Base-by-base conservation (phyloP, 2,329 filamentous ascomycete species). In the Diaporthe velutina region DNA sequence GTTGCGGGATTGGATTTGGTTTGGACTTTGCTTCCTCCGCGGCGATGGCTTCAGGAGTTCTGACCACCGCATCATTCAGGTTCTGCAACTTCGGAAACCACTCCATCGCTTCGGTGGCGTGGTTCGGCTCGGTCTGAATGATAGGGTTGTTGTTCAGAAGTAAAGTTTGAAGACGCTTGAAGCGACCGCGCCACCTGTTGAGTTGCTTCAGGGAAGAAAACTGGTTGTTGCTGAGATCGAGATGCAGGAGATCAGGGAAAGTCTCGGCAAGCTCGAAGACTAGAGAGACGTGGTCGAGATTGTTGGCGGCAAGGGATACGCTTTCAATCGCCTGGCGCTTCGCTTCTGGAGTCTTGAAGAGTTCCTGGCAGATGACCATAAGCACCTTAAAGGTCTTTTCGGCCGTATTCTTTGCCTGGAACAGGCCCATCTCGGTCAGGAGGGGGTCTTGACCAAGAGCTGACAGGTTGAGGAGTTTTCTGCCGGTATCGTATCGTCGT, bases 331-430 rank as follows among this genome's bases (percentile, higher is more conserved):
- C 93, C 61, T 95, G 93, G 67, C 92, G 90, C 82, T 96, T 96
- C 67, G 93, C 92, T 75, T 93, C 88, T 17, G 89, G 81, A 2
- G 90, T 92, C 78, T 93, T 92, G 85, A 98, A 98, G 25, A 93
- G 89, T 76, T 91, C 86, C 71, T 97, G 92, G 82, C 94, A 95
- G 61, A 98, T 92, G 75, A 91, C 92, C 94, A 98, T 98, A 76
- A 98, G 88, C 1, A 94, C 96, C 70, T 94, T 94, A 85, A 98
- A 98, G 76, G 98, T 94, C 83, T 98, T 99, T 77, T 93, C 90
- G 60, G 94, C 92, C 1, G 92, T 92, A 4, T 93, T 91, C 74
- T 89, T 90, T 75, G 87, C 91, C 76, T 91, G 90, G 81, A 98
- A 95, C 80, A 96, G 93, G 50, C 94, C 94, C 83, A 95, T 92